Evolutionary conservation across 2,329 filamentous ascomycete genomes (phyloP).

Genomic region (Pezicula rhizophila): DNA sequence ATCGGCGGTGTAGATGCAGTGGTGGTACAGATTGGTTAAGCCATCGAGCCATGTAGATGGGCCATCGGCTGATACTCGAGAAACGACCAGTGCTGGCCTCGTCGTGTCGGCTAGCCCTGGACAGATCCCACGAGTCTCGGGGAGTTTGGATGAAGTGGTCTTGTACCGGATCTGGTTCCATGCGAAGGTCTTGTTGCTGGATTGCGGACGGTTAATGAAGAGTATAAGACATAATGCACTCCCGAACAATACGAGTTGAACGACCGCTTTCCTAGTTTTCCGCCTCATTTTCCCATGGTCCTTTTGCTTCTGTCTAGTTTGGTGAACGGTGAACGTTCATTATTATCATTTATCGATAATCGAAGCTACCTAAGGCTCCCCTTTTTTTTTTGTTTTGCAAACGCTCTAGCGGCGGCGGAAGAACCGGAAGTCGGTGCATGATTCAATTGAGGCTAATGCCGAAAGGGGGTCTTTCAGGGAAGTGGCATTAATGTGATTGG

Average conservation of each 20-base stretch:
- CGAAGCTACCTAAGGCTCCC: no score
- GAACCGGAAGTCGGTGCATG: no score
- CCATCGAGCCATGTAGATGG: conserved; percentile 35
- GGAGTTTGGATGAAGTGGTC: conserved; percentile 29
- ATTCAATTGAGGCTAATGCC: no score
- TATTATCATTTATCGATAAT: no score
- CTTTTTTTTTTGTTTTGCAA: no score
- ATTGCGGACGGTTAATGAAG: conserved; percentile 29
- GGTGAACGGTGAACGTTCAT: no score
- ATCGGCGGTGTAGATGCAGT: conserved; percentile 40
- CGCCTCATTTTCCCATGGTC: conserved; percentile 28
- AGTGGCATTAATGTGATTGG: no score
- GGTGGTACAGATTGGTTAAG: conserved; percentile 34
- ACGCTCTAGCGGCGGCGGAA: no score
- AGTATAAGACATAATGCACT: conserved; percentile 30
- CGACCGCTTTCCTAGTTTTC: conserved; percentile 28
- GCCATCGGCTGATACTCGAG: conserved; percentile 35
- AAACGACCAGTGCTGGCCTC: conserved; percentile 40
- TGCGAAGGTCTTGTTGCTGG: conserved; percentile 29
- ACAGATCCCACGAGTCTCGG: conserved; percentile 34
- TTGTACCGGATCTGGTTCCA: conserved; percentile 39
- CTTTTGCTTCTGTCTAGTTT: neutral
- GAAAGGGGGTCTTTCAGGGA: no score
- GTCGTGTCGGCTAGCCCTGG: conserved; percentile 30
- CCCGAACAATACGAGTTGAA: conserved; percentile 31